Conservation (phyloP, 768 basidiomycete genomes). For the Rhodotorula babjevae region DNA sequence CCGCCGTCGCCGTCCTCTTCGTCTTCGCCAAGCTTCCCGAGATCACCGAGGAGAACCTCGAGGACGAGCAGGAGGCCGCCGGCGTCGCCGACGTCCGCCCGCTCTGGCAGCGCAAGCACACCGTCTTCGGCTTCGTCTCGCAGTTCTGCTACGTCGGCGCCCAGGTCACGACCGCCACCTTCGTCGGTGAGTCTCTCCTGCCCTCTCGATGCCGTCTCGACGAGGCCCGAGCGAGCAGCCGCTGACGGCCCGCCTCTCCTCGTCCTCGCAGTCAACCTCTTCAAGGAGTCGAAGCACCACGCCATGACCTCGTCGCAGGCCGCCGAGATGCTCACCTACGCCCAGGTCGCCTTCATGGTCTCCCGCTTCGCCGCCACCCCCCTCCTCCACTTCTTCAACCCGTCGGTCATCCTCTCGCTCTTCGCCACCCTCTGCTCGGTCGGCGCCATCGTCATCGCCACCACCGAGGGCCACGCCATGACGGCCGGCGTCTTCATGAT, state of each 20-base stretch:
- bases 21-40: slow-evolving; percentile 42
- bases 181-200: slow-evolving; percentile 14
- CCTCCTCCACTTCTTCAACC: slow-evolving; percentile 32
- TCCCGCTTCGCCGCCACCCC: slow-evolving; percentile 39
- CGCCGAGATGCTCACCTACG: slow-evolving; percentile 18
- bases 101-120: slow-evolving; percentile 37
- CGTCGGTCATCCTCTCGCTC: slow-evolving; percentile 38
- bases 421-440: slow-evolving; percentile 36
- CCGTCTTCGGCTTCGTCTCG: slow-evolving; percentile 41
- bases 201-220: too few relatives aligned
- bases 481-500: slow-evolving; percentile 43
- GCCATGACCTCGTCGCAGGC: background rate
- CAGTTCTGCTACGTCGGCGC: slow-evolving; percentile 45
- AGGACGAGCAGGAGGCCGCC: slow-evolving; percentile 16
- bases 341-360: slow-evolving; percentile 34
- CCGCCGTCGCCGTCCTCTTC: slow-evolving; percentile 39
- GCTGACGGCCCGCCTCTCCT: too few relatives aligned
- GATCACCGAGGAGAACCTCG: slow-evolving; percentile 39
- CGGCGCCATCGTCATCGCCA: slow-evolving; percentile 42
- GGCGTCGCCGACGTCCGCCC: slow-evolving; percentile 33
- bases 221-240: too few relatives aligned
- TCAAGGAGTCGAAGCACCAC: background rate
- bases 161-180: slow-evolving; percentile 41
- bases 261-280: background rate
- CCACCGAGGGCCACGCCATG: slow-evolving; percentile 36